These are phyloP conservation scores for Microascus cirrosus DNA, from an alignment of 2,329 filamentous ascomycete species.

Conservation along the genomic window DNA sequence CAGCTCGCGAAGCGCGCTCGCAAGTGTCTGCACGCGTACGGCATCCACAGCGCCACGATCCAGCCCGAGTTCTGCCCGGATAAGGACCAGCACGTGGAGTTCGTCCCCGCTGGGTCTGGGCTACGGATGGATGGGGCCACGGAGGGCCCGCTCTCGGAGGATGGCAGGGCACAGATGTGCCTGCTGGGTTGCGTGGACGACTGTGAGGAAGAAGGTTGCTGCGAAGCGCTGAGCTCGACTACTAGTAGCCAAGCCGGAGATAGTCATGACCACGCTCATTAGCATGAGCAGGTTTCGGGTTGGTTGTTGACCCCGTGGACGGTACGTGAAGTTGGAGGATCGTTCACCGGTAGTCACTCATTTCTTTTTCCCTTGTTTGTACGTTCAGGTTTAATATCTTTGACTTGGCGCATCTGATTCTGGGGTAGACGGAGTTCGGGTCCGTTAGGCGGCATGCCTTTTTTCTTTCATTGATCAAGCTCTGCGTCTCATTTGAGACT, in stretches of 20 bases:
- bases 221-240: slow-evolving; percentile 6
- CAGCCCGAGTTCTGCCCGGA: slow-evolving; percentile 77
- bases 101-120: slow-evolving; percentile 22
- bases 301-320: background rate
- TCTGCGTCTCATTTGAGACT: background rate
- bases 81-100: slow-evolving; percentile 26
- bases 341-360: background rate
- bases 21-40: slow-evolving; percentile 85
- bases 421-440: background rate
- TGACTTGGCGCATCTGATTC: background rate
- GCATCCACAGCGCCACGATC: slow-evolving; percentile 94
- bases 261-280: slow-evolving; percentile 5
- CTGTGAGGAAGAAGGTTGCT: slow-evolving; percentile 34
- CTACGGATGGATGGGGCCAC: slow-evolving; percentile 22
- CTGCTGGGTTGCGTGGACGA: slow-evolving; percentile 42
- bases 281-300: background rate
- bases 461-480: background rate
- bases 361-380: background rate
- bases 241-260: slow-evolving; percentile 4
- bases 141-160: slow-evolving; percentile 10
- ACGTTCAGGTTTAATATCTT: background rate
- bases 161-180: slow-evolving; percentile 22
- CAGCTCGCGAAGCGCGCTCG: slow-evolving; percentile 70
- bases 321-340: background rate
- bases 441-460: background rate